Evolutionary conservation across 2,329 filamentous ascomycete species (phyloP).

Genomic region (Xylariales sp.): DNA sequence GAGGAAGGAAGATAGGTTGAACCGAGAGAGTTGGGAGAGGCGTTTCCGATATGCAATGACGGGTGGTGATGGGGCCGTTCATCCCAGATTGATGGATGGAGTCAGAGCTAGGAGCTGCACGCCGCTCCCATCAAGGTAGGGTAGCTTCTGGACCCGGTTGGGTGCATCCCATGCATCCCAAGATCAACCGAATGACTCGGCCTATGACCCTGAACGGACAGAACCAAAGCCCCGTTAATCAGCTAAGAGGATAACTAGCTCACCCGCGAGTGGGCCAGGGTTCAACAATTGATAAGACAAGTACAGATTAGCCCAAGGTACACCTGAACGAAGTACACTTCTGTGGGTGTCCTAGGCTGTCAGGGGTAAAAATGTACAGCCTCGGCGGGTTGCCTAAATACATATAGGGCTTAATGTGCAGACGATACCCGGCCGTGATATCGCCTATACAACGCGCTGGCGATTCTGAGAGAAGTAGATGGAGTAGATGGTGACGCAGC

Average conservation of each 20-base stretch:
- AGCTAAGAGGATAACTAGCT: background rate
- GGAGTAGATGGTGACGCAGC: background rate
- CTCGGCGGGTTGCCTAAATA: no score
- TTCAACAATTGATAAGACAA: no score
- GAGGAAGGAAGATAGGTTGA: background rate
- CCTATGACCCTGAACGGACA: no score
- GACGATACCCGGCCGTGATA: background rate
- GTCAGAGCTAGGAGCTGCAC: conserved; percentile 6
- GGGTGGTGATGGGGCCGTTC: background rate
- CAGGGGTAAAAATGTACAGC: no score
- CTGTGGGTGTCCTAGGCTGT: no score
- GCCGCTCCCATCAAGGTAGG: conserved; percentile 3
- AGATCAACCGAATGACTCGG: conserved; percentile 28
- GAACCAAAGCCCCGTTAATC: conserved; percentile 5
- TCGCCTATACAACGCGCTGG: background rate
- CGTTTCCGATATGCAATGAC: conserved; percentile 4
- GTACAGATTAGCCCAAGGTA: no score
- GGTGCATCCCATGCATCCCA: no score
- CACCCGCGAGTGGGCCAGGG: background rate
- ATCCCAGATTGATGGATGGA: no score
- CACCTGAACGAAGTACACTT: no score
- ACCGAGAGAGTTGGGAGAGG: background rate
- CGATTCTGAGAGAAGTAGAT: background rate
- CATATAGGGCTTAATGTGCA: no score
- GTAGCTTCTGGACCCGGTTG: conserved; percentile 9